Evolutionary conservation across 345 rosid species (phyloP).

Genomic region (Eucalyptus cladocalyx): DNA sequence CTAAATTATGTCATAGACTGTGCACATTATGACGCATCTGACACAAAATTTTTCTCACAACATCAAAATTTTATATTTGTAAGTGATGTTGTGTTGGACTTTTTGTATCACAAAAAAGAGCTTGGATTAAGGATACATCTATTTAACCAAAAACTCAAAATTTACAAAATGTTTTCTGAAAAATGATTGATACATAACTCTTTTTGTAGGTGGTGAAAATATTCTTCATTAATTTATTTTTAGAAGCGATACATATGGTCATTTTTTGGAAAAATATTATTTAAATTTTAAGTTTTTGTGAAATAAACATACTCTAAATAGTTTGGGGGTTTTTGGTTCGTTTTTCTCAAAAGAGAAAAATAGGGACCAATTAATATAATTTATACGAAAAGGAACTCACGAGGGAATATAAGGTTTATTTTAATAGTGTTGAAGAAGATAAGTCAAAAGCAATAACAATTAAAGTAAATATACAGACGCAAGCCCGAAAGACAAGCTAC

Average conservation of each 20-base stretch:
- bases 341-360: accelerated
- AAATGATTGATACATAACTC: no score
- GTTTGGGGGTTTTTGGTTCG: not conserved
- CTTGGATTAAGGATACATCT: accelerated
- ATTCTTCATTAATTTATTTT: no score
- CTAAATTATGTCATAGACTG: not conserved
- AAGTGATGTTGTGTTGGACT: not conserved
- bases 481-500: not conserved
- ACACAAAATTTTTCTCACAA: accelerated
- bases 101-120: not conserved
- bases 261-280: no score
- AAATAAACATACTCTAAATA: no score
- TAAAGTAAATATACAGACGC: not conserved
- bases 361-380: not conserved
- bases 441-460: not conserved
- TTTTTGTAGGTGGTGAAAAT: no score
- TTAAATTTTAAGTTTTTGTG: no score
- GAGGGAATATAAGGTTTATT: not conserved
- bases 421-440: not conserved
- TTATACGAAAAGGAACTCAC: not conserved
- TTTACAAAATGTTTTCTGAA: accelerated
- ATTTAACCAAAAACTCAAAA: no score
- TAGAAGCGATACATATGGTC: accelerated
- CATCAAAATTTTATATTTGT: no score
- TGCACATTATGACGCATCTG: not conserved